Percentiles rank a stretch among this genome's conserved stretches.
Evolutionary conservation across 257 asterid genomes (phyloP).

Genomic region (Jacaranda mimosifolia): DNA sequence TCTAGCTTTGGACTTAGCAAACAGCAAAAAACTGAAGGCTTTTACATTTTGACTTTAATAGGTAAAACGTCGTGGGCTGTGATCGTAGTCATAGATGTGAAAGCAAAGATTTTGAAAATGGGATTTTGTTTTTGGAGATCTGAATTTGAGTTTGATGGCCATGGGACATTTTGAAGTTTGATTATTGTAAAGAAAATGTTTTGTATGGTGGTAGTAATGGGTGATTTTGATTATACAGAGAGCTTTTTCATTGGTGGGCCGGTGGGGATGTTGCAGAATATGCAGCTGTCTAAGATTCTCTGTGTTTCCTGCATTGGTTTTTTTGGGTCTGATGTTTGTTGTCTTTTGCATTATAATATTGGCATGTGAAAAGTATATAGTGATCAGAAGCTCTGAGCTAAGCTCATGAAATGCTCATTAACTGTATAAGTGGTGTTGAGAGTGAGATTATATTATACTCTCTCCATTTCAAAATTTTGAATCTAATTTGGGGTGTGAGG

Average conservation of each 20-base stretch:
- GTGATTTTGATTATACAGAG: slow-evolving; percentile 34
- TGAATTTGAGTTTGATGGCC: slow-evolving; percentile 48
- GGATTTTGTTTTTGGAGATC: slow-evolving; percentile 45
- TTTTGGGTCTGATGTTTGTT: slow-evolving; percentile 16
- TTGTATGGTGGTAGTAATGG: slow-evolving; percentile 37
- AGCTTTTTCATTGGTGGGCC: slow-evolving; percentile 25
- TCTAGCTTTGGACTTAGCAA: slow-evolving; percentile 18
- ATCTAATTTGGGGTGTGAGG: too few relatives aligned
- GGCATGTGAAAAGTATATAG: neutral
- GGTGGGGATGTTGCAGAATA: slow-evolving; percentile 13
- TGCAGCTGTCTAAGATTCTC: slow-evolving; percentile 47
- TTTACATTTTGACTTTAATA: slow-evolving; percentile 30
- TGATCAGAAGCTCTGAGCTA: too few relatives aligned
- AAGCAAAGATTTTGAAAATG: slow-evolving; percentile 32
- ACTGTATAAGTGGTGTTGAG: too few relatives aligned
- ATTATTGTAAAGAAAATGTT: slow-evolving; percentile 20
- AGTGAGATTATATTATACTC: too few relatives aligned
- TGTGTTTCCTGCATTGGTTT: neutral
- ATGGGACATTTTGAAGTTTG: slow-evolving; percentile 38
- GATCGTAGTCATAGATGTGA: slow-evolving; percentile 20
- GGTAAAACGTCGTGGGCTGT: slow-evolving; percentile 1
- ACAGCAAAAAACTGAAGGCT: slow-evolving; percentile 31
- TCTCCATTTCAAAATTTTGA: too few relatives aligned
- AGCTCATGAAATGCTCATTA: too few relatives aligned
- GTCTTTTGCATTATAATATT: neutral